Evolutionary conservation across 371 early-diverging fungal species (phyloP), one percentile per base, ranked within the genome.

Genomic region (Lichtheimia corymbifera): DNA sequence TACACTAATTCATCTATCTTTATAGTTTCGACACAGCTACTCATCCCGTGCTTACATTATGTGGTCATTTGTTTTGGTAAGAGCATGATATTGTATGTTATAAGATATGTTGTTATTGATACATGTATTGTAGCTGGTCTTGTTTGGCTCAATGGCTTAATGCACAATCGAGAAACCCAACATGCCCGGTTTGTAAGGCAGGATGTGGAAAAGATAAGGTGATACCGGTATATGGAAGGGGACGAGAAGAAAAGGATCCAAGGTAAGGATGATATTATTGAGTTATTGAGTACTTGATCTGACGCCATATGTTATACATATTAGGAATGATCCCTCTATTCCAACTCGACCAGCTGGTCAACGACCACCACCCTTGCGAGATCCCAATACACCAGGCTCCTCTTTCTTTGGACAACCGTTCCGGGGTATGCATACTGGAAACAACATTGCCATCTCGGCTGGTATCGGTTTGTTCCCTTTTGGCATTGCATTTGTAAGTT

Each of bases 141-240:
- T 73, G 74, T 54, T 49, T 73, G 30, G 74, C 68, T 15, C 74
- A 67, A 52, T 73, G 74, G 74, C 50, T 73, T 6, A 59, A 73
- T 61, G 63, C 62, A 25, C 70, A 70, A 49, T 45, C 64, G 27
- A 54, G 70, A 20, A 70, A 73, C 47, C 74, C 74, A 2, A 73
- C 74, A 9, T 73, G 74, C 52, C 91, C 91, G 0, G 90, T 91
- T 14, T 91, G 91, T 62, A 91, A 91, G 66, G 90, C 88, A 4
- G 90, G 89, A 47, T 90, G 91, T 67, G 88, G 85, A 4, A 79
- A 82, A 64, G 89, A 90, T 43, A 89, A 91, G 64, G 88, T 91
- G 43, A 89, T 91, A 49, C 91, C 91, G 1, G 79, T 91, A 25
- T 91, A 91, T 61, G 90, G 91, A 45, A 83, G 91, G 45, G 91